Percentiles rank a stretch among this genome's conserved stretches.
phyloP scores from a whole-genome alignment of 2,329 filamentous ascomycete genomes.

The Scytalidium lignicola region DNA sequence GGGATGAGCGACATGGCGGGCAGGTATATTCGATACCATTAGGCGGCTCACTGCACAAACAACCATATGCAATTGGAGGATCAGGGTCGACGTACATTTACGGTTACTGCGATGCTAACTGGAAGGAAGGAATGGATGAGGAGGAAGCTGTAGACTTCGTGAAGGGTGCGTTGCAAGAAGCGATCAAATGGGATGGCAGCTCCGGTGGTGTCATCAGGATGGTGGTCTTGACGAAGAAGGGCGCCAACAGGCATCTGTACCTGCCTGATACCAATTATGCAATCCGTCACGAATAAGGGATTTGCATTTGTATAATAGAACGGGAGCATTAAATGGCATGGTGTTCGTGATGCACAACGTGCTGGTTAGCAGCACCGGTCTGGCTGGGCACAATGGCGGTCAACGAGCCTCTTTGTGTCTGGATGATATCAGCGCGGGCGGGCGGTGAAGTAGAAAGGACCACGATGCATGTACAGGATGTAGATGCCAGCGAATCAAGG shows the following conservation, averaged over 20 bases:
- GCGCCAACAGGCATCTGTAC: constrained; percentile 90
- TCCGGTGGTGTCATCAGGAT: constrained; percentile 97
- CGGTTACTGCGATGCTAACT: constrained; percentile 95
- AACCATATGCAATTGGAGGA: constrained; percentile 89
- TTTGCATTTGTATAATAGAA: constrained; percentile 33
- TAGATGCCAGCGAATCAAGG: neutral
- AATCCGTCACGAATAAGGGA: constrained; percentile 47
- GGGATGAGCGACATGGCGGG: constrained; percentile 89
- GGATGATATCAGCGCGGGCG: neutral
- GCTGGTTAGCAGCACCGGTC: constrained; percentile 3
- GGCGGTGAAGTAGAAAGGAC: neutral
- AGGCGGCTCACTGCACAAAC: constrained; percentile 95
- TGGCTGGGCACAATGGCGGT: constrained; percentile 8
- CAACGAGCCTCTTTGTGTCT: constrained; percentile 4
- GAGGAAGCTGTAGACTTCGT: constrained; percentile 87
- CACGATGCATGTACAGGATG: neutral
- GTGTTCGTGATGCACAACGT: constrained; percentile 13
- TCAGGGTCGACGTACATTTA: constrained; percentile 99
- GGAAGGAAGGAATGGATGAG: constrained; percentile 93
- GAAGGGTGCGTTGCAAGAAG: constrained; percentile 83
- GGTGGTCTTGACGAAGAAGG: constrained; percentile 88
- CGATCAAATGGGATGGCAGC: constrained; percentile 99
- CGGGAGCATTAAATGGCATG: constrained; percentile 23
- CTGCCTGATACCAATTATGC: constrained; percentile 84
- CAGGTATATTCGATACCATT: constrained; percentile 97